Evolutionary conservation across 169 alveolate species (phyloP).

Genomic region (Sarcocystis neurona): DNA sequence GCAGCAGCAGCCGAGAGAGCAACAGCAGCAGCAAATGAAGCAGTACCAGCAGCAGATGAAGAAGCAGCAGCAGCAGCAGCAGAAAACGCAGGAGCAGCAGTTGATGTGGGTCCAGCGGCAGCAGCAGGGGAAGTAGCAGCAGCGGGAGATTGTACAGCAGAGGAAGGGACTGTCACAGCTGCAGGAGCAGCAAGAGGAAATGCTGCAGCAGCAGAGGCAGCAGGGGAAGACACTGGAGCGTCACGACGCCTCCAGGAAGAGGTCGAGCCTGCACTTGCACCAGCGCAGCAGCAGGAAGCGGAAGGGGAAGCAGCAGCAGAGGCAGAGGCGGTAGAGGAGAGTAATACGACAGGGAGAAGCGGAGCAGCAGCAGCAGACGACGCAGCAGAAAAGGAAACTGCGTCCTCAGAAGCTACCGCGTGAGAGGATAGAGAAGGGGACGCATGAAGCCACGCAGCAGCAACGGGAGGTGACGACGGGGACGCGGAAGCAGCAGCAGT

Average conservation of each 20-base stretch:
- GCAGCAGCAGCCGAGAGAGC: neutral
- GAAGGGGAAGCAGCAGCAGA: neutral
- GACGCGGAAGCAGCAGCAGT: neutral
- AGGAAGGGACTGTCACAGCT: neutral
- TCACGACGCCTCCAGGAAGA: no score
- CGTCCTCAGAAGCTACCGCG: no score
- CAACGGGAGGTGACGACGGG: neutral
- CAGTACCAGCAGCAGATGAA: neutral
- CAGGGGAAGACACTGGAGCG: neutral
- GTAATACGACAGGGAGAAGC: no score
- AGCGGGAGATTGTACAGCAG: neutral
- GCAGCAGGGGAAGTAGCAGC: neutral
- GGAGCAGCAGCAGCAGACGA: no score
- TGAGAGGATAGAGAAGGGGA: no score
- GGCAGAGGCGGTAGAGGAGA: no score
- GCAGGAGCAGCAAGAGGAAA: neutral
- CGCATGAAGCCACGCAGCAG: neutral
- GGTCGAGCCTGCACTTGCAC: neutral
- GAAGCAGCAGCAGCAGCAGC: neutral
- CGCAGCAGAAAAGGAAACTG: no score
- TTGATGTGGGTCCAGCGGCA: neutral
- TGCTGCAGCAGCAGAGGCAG: neutral
- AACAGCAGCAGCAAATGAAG: neutral
- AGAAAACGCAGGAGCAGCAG: neutral
- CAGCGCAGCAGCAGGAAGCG: neutral